Conservation (phyloP, 768 basidiomycete species). For the Lentinula boryana region DNA sequence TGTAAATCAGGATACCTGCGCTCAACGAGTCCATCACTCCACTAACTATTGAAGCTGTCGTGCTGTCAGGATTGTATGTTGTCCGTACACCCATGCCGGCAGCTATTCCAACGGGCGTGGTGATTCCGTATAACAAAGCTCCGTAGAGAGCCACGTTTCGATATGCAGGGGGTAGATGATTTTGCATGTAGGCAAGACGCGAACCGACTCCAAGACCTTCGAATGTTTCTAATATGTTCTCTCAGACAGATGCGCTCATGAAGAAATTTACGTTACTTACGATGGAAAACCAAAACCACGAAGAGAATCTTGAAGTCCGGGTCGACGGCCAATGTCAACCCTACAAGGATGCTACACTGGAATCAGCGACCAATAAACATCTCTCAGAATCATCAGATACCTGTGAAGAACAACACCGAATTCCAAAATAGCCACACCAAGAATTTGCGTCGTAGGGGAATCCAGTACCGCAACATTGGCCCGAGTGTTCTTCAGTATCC, state of each 20-base stretch:
- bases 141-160: constrained; percentile 51
- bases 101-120: constrained; percentile 87
- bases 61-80: constrained; percentile 76
- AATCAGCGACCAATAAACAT: background rate
- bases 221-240: constrained; percentile 61
- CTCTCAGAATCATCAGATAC: constrained; percentile 19
- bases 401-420: constrained; percentile 90
- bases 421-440: constrained; percentile 91
- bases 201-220: constrained; percentile 95
- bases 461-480: constrained; percentile 18
- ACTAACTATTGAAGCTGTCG: constrained; percentile 74
- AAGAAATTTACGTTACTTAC: constrained; percentile 39
- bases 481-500: background rate
- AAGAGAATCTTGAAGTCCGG: constrained; percentile 79
- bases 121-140: constrained; percentile 64
- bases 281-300: constrained; percentile 87
- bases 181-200: constrained; percentile 69
- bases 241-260: background rate
- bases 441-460: constrained; percentile 53
- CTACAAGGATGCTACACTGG: constrained; percentile 63
- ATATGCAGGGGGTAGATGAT: constrained; percentile 42
- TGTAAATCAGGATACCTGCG: constrained; percentile 84
- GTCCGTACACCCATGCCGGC: constrained; percentile 68
- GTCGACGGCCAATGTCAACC: constrained; percentile 84
- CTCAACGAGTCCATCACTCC: constrained; percentile 83